phyloP scores from a whole-genome alignment of 179 eudicot genomes.

The Camellia oleifera region DNA sequence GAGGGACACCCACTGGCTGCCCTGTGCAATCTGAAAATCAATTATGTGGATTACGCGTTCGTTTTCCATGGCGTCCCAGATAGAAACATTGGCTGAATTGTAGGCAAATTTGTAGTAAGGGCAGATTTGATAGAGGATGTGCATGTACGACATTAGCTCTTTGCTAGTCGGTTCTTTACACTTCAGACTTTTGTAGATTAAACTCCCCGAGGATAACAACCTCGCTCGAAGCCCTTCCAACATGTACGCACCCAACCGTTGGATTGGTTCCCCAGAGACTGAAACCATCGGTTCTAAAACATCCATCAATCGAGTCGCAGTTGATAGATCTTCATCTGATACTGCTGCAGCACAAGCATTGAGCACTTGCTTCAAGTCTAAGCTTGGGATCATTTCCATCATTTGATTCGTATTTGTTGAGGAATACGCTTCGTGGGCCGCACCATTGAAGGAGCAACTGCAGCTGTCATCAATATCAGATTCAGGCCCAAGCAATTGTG shows the following conservation, averaged over 20 bases:
- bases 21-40: constrained; percentile 42
- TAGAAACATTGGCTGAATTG: constrained; percentile 28
- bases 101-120: constrained; percentile 82
- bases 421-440: constrained; percentile 26
- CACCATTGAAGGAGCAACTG: constrained; percentile 41
- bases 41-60: constrained; percentile 36
- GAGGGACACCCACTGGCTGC: constrained; percentile 39
- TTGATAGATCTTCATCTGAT: constrained; percentile 31
- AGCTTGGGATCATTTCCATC: constrained; percentile 35
- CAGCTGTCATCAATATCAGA: constrained; percentile 39
- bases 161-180: constrained; percentile 72
- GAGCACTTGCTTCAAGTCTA: constrained; percentile 61
- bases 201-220: constrained; percentile 55
- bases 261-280: constrained; percentile 62
- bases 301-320: constrained; percentile 43
- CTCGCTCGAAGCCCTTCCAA: constrained; percentile 82
- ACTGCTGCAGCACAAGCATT: constrained; percentile 60
- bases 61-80: constrained; percentile 31
- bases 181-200: constrained; percentile 64
- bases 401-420: constrained; percentile 24
- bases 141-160: constrained; percentile 75
- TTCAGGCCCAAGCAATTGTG: constrained; percentile 52
- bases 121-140: constrained; percentile 50
- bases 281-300: constrained; percentile 61
- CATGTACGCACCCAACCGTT: constrained; percentile 77